Conservation (phyloP, 768 basidiomycete genomes). For the Podaxis sp. region DNA sequence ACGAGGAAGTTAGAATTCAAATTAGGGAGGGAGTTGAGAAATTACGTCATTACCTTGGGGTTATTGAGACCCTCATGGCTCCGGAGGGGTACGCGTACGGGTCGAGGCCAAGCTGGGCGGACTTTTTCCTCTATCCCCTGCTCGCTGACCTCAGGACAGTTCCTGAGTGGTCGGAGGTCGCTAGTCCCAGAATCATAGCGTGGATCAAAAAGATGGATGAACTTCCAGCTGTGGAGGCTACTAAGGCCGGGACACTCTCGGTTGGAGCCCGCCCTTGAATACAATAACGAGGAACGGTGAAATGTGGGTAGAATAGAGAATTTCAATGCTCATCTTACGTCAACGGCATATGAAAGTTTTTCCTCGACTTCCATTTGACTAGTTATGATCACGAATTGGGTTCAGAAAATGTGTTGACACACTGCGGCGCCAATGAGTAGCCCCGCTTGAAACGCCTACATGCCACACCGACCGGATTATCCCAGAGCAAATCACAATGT, state of each 20-base stretch:
- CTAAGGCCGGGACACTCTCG: conserved; percentile 23
- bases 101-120: conserved; percentile 25
- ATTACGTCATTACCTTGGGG: conserved; percentile 18
- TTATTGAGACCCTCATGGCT: conserved; percentile 23
- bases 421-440: background rate
- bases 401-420: background rate
- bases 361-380: background rate
- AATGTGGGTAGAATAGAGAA: background rate
- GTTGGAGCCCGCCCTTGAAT: conserved; percentile 21
- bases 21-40: conserved; percentile 19
- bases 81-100: conserved; percentile 23
- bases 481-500: too few species aligned
- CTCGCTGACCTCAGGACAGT: conserved; percentile 25
- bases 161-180: conserved; percentile 24
- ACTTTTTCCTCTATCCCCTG: conserved; percentile 28
- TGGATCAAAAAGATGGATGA: conserved; percentile 26
- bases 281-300: background rate
- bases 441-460: background rate
- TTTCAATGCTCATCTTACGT: background rate
- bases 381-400: background rate
- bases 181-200: conserved; percentile 12
- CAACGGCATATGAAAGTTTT: background rate
- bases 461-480: background rate
- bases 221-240: conserved; percentile 22
- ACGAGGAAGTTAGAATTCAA: conserved; percentile 17